Base-by-base conservation (phyloP, 768 basidiomycete genomes). In the Suillus tomentosus region DNA sequence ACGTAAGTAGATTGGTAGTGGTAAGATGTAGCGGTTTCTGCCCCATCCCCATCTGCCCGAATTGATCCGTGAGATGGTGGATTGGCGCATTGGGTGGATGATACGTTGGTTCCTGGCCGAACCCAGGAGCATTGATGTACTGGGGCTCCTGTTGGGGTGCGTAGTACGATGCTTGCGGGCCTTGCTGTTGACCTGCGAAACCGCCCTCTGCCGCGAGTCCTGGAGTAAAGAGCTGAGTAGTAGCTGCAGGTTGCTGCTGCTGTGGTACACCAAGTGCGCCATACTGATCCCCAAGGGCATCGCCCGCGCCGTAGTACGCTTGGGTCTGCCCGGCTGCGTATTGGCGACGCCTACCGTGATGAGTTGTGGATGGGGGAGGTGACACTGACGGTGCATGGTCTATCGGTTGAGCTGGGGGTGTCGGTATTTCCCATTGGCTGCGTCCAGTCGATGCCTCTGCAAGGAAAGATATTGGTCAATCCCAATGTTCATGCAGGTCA, bases 311-410 rank as follows among this genome's bases (percentile, higher is more conserved):
- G 68, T 94, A 94, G 74, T 95, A 95, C 3, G 85, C 94, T 72
- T 95, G 93, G 1, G 94, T 94, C 77, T 97, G 95, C 13, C 93
- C 95, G 4, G 93, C 88, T 57, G 96, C 96, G 74, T 98, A 98
- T 76, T 96, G 95, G 53, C 96, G 89, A 69, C 94, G 90, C 78
- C 93, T 91, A 61, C 80, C 62, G 67, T 84, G 81, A 36, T 78
- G 73, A 7, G 83, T 75, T n/a, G 68, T 61, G 3, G 75, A 73
- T 17, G 80, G 78, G 27, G 74, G 73, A 31, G 85, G 81, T 37
- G 85, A 81, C 24, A 79, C 76, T 3, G 83, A 79, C 15, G 79
- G 78, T 22, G 79, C 72, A 5, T 79, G 77, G 40, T 76, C 74
- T 19, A 81, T 76, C 53, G 84, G 80, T 34, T 76, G 68, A 37